These are phyloP conservation scores for Coleophoma crateriformis DNA, from an alignment of 2,329 filamentous ascomycete genomes.

Conservation along the genomic window DNA sequence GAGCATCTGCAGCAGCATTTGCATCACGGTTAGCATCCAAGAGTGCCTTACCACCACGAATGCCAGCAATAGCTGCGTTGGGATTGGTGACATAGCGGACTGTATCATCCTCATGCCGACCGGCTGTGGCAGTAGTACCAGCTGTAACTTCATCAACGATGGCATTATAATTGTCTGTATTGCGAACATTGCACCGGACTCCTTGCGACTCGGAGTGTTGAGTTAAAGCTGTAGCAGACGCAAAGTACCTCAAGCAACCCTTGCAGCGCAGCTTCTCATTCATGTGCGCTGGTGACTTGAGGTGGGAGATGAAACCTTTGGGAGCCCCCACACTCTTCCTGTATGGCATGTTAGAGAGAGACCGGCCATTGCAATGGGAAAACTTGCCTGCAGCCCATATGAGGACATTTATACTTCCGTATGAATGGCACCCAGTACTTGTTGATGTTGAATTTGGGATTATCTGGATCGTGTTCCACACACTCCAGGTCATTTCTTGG, in stretches of 20 bases:
- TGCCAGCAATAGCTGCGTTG: slow-evolving; percentile 2
- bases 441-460: slow-evolving; percentile 10
- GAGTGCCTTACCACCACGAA: not conserved
- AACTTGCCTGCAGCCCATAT: slow-evolving; percentile 20
- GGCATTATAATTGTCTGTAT: slow-evolving; percentile 31
- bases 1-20: not conserved
- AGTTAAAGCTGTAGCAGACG: slow-evolving; percentile 35
- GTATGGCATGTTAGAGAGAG: not conserved
- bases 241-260: slow-evolving; percentile 36
- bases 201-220: slow-evolving; percentile 42
- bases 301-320: slow-evolving; percentile 29
- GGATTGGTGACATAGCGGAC: slow-evolving; percentile 26
- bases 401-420: slow-evolving; percentile 22
- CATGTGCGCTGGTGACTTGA: slow-evolving; percentile 37
- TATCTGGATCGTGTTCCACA: slow-evolving; percentile 10
- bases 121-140: slow-evolving; percentile 23
- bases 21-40: not conserved
- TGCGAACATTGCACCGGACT: slow-evolving; percentile 35
- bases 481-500: not conserved
- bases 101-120: slow-evolving; percentile 28
- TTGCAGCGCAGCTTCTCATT: slow-evolving; percentile 35
- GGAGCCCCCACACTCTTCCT: slow-evolving; percentile 2
- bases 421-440: slow-evolving; percentile 11
- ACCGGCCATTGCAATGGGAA: not conserved
- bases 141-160: slow-evolving; percentile 34